A percentile compares a stretch with the other conserved stretches of the same genome.
These are phyloP conservation scores for Petunia axillaris DNA, from an alignment of 257 asterid genomes.

Conservation along the genomic window DNA sequence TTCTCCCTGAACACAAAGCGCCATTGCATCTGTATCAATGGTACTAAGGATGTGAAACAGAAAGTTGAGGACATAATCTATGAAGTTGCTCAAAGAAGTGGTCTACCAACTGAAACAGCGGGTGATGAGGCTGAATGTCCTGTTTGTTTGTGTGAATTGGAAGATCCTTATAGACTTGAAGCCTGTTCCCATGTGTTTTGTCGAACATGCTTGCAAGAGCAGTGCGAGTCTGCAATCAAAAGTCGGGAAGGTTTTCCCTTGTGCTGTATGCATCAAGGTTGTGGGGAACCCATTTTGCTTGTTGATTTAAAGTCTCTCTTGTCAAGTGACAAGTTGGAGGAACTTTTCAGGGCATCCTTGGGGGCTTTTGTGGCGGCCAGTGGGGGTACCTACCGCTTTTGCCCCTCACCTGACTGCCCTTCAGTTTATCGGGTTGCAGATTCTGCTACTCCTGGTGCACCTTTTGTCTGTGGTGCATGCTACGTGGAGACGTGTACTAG, in stretches of 20 bases:
- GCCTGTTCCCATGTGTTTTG: slow-evolving; percentile 72
- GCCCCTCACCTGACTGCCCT: slow-evolving; percentile 97
- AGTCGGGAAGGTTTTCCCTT: slow-evolving; percentile 69
- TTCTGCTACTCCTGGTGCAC: slow-evolving; percentile 31
- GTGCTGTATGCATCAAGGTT: slow-evolving; percentile 53
- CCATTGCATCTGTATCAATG: slow-evolving; percentile 62
- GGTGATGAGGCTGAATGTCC: slow-evolving; percentile 55
- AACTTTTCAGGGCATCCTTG: slow-evolving; percentile 79
- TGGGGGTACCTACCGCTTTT: slow-evolving; percentile 67
- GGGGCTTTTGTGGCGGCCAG: slow-evolving; percentile 71
- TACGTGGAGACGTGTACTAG: slow-evolving; percentile 74
- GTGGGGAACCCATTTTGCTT: slow-evolving; percentile 56
- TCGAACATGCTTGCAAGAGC: slow-evolving; percentile 73
- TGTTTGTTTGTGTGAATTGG: slow-evolving; percentile 80
- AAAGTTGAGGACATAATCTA: slow-evolving; percentile 56
- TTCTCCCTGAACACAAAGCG: slow-evolving; percentile 57
- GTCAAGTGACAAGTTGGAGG: slow-evolving; percentile 65
- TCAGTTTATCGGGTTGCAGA: slow-evolving; percentile 63
- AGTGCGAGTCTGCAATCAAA: slow-evolving; percentile 72
- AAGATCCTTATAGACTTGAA: slow-evolving; percentile 69
- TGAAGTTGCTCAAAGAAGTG: slow-evolving; percentile 52
- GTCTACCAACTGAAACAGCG: slow-evolving; percentile 32
- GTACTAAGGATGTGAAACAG: slow-evolving; percentile 68
- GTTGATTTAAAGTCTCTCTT: slow-evolving; percentile 65
- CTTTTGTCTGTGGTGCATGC: slow-evolving; percentile 76